Evolutionary conservation across 768 basidiomycete species (phyloP).

Genomic region (Asterophora lycoperdoides): DNA sequence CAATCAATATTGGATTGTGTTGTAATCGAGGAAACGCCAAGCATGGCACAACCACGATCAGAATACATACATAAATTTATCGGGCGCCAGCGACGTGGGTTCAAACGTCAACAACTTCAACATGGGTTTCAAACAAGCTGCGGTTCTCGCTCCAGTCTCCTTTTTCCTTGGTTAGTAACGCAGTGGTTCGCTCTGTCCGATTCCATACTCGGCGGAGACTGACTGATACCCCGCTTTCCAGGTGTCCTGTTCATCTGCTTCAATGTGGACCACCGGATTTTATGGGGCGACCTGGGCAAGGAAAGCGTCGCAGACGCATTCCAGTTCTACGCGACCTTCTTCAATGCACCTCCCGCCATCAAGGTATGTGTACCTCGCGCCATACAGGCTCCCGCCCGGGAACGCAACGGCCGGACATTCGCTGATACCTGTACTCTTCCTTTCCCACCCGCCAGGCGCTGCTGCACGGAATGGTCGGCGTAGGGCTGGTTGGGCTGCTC

Average conservation of each 20-base stretch:
- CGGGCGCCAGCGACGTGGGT: background rate
- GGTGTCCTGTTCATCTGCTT: constrained; percentile 82
- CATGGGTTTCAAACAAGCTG: constrained; percentile 89
- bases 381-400: background rate
- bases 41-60: constrained; percentile 31
- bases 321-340: constrained; percentile 91
- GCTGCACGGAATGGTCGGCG: constrained; percentile 78
- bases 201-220: background rate
- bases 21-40: constrained; percentile 2
- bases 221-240: constrained; percentile 23
- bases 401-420: background rate
- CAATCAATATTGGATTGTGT: background rate
- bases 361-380: constrained; percentile 50
- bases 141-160: constrained; percentile 81
- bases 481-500: constrained; percentile 71
- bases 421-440: background rate
- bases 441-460: constrained; percentile 54
- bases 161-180: constrained; percentile 77
- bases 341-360: constrained; percentile 88
- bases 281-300: constrained; percentile 66
- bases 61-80: constrained; percentile 14
- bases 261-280: constrained; percentile 81
- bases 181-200: too few species aligned
- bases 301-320: constrained; percentile 71
- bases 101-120: constrained; percentile 7